Conservation (phyloP, 192 early-diverging fungal species). For the Mortierella claussenii region DNA sequence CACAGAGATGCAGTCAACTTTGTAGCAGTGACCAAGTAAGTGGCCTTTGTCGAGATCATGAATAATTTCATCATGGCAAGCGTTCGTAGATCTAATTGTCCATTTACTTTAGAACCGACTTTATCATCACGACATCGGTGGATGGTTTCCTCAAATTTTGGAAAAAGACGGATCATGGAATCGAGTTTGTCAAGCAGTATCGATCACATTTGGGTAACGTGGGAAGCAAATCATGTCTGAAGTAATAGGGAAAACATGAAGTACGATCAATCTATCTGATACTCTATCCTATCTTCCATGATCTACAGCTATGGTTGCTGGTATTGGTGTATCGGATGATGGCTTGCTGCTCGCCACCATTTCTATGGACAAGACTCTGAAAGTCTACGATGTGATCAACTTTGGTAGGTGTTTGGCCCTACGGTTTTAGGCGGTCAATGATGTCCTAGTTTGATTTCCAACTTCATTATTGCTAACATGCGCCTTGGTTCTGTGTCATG, state of each 20-base stretch:
- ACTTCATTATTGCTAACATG: neutral
- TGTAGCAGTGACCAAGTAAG: constrained; percentile 76
- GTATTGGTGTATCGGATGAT: constrained; percentile 75
- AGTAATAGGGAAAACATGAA: too few species aligned
- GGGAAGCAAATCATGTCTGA: neutral
- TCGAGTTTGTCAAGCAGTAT: constrained; percentile 99
- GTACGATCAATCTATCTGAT: too few species aligned
- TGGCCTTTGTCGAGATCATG: too few species aligned
- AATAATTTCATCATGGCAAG: neutral
- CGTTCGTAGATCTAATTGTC: neutral
- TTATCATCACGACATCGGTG: constrained; percentile 92
- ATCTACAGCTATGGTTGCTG: constrained; percentile 62
- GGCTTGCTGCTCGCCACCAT: constrained; percentile 85
- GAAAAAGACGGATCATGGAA: constrained; percentile 92
- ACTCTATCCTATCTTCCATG: too few species aligned
- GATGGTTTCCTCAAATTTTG: constrained; percentile 99
- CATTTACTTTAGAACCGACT: constrained; percentile 73
- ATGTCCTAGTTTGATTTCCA: neutral
- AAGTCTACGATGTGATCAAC: constrained; percentile 95
- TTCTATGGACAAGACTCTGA: constrained; percentile 85
- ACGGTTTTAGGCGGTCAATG: neutral
- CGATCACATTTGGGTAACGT: constrained; percentile 81
- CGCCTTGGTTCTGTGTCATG: neutral
- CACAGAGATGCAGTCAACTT: constrained; percentile 91
- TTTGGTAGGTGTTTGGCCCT: constrained; percentile 72